Evolutionary conservation across 257 asterid species (phyloP), one percentile per base, ranked within the genome.

Genomic region (Nicotiana knightiana): DNA sequence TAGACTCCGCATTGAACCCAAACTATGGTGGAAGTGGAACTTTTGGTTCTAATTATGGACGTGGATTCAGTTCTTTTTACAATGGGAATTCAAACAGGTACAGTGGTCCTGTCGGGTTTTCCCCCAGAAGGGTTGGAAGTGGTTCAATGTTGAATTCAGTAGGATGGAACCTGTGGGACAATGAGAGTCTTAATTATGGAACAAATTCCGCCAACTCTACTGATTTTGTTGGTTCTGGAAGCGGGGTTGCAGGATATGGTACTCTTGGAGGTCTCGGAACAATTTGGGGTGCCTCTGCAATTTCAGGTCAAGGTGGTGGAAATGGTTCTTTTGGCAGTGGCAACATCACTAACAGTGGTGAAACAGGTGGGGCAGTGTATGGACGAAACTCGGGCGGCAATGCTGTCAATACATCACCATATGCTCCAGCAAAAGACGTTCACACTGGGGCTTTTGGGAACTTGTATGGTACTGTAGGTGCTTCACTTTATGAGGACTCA

Each of bases 181-280:
- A 87, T 51, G 91, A 87, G 55, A 76, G 39, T 85, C 67, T 84
- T 28, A 88, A 77, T 84, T 86, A 86, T 64, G 88, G 84, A 26
- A 4, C 89, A 54, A 90, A 81, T 86, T 66, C 94, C 18, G 59
- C 84, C 35, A 65, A 76, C 65, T 75, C 92, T 28, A 84, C 86
- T 67, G 89, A 89, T 79, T 89, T 89, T 55, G 76, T 82, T 68
- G 89, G 91, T 70, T 85, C 92, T 28, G 90, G 87, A 85, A 86
- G 61, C 77, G 93, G 91, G 79, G 84, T 81, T 78, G 63, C 84
- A 0, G 94, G 92, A 13, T n/a, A 79, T 7, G 86, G 90, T 81
- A 81, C 88, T 67, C 88, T 89, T 67, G 95, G 95, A 79, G 88
- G 82, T 77, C 86, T 91, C 15, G 97, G 95, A 67, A 92, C 91